These are phyloP conservation scores for Pleurotus platypus DNA, from an alignment of 768 basidiomycete genomes.

Conservation along the genomic window DNA sequence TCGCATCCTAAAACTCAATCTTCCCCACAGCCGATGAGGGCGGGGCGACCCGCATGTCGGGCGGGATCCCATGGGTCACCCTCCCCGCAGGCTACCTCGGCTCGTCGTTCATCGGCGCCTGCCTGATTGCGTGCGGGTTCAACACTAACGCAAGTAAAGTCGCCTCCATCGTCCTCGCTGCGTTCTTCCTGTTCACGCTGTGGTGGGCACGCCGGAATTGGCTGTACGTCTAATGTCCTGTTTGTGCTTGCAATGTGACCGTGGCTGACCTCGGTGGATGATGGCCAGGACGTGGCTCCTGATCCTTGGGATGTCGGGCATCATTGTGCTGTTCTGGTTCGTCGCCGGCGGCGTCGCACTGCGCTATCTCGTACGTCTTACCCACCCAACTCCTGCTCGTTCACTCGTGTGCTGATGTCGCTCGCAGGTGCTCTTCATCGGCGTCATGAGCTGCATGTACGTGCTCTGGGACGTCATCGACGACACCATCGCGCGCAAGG, in stretches of 20 bases:
- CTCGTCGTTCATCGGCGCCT: slow-evolving; percentile 82
- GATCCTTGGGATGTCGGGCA: slow-evolving; percentile 73
- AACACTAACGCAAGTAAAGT: slow-evolving; percentile 87
- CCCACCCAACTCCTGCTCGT: not conserved
- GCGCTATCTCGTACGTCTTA: slow-evolving; percentile 60
- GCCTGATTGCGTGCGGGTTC: slow-evolving; percentile 84
- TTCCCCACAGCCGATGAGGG: slow-evolving; percentile 71
- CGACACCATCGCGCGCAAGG: slow-evolving; percentile 80
- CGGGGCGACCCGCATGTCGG: slow-evolving; percentile 83
- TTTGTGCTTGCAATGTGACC: not conserved
- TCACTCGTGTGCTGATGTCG: not conserved
- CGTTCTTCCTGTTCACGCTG: slow-evolving; percentile 82
- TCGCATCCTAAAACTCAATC: slow-evolving; percentile 7
- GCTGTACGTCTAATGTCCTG: slow-evolving; percentile 43
- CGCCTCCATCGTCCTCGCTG: slow-evolving; percentile 74
- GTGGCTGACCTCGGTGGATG: not conserved
- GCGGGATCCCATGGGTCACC: slow-evolving; percentile 78
- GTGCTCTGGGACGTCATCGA: slow-evolving; percentile 88
- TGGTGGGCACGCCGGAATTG: slow-evolving; percentile 83
- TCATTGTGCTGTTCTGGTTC: slow-evolving; percentile 85
- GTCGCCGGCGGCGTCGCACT: slow-evolving; percentile 70
- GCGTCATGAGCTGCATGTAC: slow-evolving; percentile 85
- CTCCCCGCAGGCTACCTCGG: slow-evolving; percentile 83
- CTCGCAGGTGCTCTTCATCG: slow-evolving; percentile 73
- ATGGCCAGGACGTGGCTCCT: slow-evolving; percentile 67